Percentiles rank a stretch among this genome's conserved stretches.
phyloP scores from a whole-genome alignment of 2,329 filamentous ascomycete species.

The Ophiocordyceps robertsii region DNA sequence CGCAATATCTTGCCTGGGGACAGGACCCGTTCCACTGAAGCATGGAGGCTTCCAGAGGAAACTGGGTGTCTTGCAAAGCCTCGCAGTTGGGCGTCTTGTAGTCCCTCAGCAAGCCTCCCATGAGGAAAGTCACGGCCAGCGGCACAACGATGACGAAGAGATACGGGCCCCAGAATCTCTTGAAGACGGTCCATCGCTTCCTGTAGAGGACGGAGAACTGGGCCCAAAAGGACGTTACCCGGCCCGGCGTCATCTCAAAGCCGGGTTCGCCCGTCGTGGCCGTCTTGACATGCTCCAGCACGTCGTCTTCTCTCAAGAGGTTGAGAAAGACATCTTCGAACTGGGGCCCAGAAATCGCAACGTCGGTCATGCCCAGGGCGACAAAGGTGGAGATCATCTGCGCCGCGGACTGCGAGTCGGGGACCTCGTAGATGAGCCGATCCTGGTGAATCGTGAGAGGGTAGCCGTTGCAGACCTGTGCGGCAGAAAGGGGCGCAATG shows the following conservation, averaged over 20 bases:
- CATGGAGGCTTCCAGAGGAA: not conserved
- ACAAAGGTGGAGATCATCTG: conserved; percentile 26
- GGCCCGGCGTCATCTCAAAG: conserved; percentile 3
- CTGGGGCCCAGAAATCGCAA: conserved; percentile 15
- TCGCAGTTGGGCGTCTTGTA: conserved; percentile 36
- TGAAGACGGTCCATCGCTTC: conserved; percentile 61
- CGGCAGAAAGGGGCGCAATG: conserved; percentile 18
- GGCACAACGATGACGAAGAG: conserved; percentile 60
- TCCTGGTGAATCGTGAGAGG: conserved; percentile 38
- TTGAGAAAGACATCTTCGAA: conserved; percentile 20
- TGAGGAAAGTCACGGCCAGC: conserved; percentile 57
- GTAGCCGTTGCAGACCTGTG: conserved; percentile 16
- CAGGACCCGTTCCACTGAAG: conserved; percentile 23
- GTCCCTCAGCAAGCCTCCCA: conserved; percentile 53
- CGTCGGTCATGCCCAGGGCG: conserved; percentile 28
- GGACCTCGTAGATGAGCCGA: conserved; percentile 41
- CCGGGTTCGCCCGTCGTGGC: not conserved
- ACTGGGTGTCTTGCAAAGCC: conserved; percentile 6
- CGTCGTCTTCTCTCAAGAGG: not conserved
- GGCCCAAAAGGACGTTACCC: conserved; percentile 6
- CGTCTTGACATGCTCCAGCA: not conserved
- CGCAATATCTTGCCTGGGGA: conserved; percentile 13
- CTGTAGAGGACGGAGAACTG: conserved; percentile 60
- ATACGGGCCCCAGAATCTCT: conserved; percentile 63
- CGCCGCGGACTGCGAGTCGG: conserved; percentile 6